Evolutionary conservation across 1,139 yeast species (phyloP).

Genomic region (Torulaspora globosa): DNA sequence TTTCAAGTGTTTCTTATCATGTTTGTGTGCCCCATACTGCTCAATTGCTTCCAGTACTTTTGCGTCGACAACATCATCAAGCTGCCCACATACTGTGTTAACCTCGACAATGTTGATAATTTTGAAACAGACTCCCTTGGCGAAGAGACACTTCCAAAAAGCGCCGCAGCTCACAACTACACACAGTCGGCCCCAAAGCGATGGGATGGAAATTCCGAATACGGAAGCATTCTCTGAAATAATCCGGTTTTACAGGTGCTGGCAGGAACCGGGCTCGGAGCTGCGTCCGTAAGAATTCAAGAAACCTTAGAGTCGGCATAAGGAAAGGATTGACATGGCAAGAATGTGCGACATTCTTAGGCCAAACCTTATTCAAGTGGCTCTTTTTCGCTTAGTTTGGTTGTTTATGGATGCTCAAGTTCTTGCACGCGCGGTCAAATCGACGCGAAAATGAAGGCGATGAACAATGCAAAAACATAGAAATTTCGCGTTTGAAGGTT

Average conservation of each 20-base stretch:
- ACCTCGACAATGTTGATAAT: slow-evolving; percentile 23
- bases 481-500: slow-evolving; percentile 5
- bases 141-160: not conserved
- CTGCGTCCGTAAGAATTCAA: not conserved
- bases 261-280: not conserved
- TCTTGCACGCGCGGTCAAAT: not conserved
- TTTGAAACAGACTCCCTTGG: slow-evolving; percentile 24
- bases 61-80: slow-evolving; percentile 86
- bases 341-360: slow-evolving; percentile 1
- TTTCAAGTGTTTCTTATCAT: slow-evolving; percentile 82
- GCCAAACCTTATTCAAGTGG: not conserved
- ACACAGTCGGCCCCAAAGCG: not conserved
- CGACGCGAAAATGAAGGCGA: slow-evolving; percentile 4
- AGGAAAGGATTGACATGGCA: not conserved
- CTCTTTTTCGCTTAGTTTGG: not conserved
- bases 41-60: slow-evolving; percentile 84
- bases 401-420: not conserved
- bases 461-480: not conserved
- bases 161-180: not conserved
- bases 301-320: not conserved
- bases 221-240: slow-evolving; percentile 6
- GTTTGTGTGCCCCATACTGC: slow-evolving; percentile 69
- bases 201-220: slow-evolving; percentile 4
- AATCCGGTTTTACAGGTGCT: not conserved
- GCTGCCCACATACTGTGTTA: slow-evolving; percentile 40